Conservation (phyloP, 495 filamentous ascomycete species). For the Podospora anserina region DNA sequence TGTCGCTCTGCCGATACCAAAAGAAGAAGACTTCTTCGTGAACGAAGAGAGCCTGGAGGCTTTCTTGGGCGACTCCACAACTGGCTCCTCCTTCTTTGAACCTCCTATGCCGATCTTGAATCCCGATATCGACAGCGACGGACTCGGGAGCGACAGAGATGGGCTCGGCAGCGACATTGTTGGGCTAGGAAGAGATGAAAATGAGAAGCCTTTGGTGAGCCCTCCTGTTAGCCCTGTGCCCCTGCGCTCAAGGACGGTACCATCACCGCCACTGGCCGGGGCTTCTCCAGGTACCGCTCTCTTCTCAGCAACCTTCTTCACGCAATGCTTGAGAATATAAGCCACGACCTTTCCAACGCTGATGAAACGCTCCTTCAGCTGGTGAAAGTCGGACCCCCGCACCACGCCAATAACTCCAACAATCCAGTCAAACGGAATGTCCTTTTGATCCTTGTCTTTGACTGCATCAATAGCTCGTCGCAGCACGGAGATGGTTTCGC, state of each 20-base stretch:
- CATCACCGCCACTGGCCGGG: background rate
- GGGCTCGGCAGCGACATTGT: conserved; percentile 2
- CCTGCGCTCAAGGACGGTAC: background rate
- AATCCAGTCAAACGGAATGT: conserved; percentile 33
- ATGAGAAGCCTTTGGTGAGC: background rate
- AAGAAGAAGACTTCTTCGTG: conserved; percentile 13
- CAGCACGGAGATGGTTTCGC: conserved; percentile 28
- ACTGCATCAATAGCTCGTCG: conserved; percentile 30
- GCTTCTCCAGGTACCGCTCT: conserved; percentile 2
- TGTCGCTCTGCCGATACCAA: conserved; percentile 14
- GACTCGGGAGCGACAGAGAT: conserved; percentile 5
- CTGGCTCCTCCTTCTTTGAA: conserved; percentile 10
- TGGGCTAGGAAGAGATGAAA: conserved; percentile 12
- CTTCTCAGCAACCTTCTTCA: conserved; percentile 10
- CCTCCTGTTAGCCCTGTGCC: too few relatives aligned
- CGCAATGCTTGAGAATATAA: conserved; percentile 28
- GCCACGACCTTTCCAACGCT: conserved; percentile 35
- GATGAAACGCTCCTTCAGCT: conserved; percentile 26
- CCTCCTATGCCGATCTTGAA: conserved; percentile 1
- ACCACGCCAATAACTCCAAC: conserved; percentile 30
- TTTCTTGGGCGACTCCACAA: background rate
- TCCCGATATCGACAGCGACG: conserved; percentile 9
- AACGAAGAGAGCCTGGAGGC: background rate
- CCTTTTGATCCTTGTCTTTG: conserved; percentile 31
- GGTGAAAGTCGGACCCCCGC: conserved; percentile 23